Evolutionary conservation across 1,139 yeast species (phyloP).

Genomic region (Geotrichum klebahnii): DNA sequence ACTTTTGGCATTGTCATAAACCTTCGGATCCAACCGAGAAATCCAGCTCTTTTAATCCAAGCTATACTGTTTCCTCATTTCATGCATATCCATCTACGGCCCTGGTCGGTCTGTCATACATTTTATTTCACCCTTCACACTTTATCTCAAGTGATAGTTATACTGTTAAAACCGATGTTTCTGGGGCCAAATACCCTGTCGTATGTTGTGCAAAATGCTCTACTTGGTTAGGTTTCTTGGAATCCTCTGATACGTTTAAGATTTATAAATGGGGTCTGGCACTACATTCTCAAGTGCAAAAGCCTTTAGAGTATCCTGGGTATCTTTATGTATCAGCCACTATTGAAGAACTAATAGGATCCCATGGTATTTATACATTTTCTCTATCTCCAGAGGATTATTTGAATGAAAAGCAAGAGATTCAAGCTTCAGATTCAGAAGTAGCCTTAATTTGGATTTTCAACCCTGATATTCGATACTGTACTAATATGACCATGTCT

Average conservation of each 20-base stretch:
- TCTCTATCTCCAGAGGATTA: conserved; percentile 25
- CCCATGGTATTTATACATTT: conserved; percentile 39
- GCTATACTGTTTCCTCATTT: conserved; percentile 38
- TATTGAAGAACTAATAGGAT: conserved; percentile 33
- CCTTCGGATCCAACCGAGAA: conserved; percentile 48
- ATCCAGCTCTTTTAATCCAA: conserved; percentile 26
- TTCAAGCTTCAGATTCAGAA: conserved; percentile 1
- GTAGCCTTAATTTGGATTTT: conserved; percentile 53
- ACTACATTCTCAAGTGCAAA: conserved; percentile 26
- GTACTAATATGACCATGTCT: conserved; percentile 31
- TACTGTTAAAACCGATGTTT: not conserved
- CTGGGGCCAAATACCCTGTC: conserved; percentile 2
- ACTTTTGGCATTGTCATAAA: conserved; percentile 96
- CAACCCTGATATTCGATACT: conserved; percentile 46
- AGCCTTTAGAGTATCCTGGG: conserved; percentile 19
- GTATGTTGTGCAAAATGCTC: conserved; percentile 34
- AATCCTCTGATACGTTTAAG: conserved; percentile 37
- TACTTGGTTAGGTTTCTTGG: conserved; percentile 40
- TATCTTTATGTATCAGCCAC: conserved; percentile 30
- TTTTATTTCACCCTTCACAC: conserved; percentile 42
- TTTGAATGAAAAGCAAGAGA: not conserved
- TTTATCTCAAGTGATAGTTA: conserved; percentile 1
- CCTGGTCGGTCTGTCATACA: conserved; percentile 57
- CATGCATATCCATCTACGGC: conserved; percentile 47
- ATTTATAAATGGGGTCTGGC: conserved; percentile 60